Conservation (phyloP, 2,329 filamentous ascomycete species). For the Trichoderma sp. region DNA sequence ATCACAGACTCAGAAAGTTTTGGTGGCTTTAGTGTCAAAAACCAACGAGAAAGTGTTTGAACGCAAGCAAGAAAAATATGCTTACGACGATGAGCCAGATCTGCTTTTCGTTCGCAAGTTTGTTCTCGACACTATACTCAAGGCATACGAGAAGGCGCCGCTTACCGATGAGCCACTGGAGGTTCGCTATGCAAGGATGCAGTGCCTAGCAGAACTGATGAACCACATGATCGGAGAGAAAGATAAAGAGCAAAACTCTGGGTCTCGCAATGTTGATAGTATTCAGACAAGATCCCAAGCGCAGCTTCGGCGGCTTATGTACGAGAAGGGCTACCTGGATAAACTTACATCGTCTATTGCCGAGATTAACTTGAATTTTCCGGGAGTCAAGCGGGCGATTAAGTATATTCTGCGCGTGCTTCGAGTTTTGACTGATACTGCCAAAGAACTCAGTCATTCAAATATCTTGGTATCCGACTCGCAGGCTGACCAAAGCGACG, state of each 20-base stretch:
- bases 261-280: constrained; percentile 39
- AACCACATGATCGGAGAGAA: constrained; percentile 84
- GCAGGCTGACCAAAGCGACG: constrained; percentile 68
- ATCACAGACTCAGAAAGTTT: constrained; percentile 76
- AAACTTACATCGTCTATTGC: constrained; percentile 88
- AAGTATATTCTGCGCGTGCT: constrained; percentile 94
- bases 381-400: constrained; percentile 86
- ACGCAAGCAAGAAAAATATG: constrained; percentile 54
- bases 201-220: constrained; percentile 87
- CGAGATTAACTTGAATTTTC: constrained; percentile 93
- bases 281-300: constrained; percentile 61
- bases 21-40: constrained; percentile 83
- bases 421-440: constrained; percentile 81
- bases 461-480: constrained; percentile 68
- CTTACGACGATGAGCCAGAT: constrained; percentile 74
- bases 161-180: constrained; percentile 77
- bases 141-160: constrained; percentile 85
- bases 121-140: constrained; percentile 87
- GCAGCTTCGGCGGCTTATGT: constrained; percentile 92
- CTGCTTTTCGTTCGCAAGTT: constrained; percentile 92
- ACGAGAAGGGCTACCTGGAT: constrained; percentile 92
- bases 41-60: constrained; percentile 72
- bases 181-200: constrained; percentile 79
- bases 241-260: constrained; percentile 56
- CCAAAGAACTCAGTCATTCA: constrained; percentile 77